Conservation (phyloP, 306 rosid species). For the Quercus aquifolioides region DNA sequence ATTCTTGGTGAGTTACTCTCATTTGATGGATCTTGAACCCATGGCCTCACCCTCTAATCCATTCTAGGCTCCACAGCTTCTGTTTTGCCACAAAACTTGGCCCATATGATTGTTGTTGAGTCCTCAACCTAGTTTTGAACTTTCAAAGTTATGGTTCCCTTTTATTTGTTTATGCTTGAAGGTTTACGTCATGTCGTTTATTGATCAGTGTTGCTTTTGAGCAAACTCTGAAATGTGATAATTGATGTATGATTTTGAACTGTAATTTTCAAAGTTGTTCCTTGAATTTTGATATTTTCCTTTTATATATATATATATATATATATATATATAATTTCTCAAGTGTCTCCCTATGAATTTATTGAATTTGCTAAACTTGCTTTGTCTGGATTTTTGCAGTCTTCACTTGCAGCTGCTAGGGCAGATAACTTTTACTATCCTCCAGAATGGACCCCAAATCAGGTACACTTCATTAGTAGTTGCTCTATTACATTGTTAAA, state of each 20-base stretch:
- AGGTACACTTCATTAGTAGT: constrained; percentile 39
- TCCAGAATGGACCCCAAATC: constrained; percentile 91
- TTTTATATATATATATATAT: not conserved
- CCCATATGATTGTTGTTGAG: not conserved
- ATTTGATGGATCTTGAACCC: not conserved
- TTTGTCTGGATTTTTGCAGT: constrained; percentile 56
- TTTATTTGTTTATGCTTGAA: not conserved
- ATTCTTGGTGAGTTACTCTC: not conserved
- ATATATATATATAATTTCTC: not conserved
- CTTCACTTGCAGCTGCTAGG: constrained; percentile 92
- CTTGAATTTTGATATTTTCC: not conserved
- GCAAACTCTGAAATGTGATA: not conserved
- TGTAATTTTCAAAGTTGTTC: not conserved
- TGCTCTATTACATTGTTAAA: not conserved
- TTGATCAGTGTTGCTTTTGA: not conserved
- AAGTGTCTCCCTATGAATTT: not conserved
- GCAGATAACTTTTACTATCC: constrained; percentile 93
- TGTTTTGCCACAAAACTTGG: not conserved
- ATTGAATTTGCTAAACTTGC: constrained; percentile 23
- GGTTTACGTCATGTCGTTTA: not conserved
- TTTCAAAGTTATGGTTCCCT: not conserved
- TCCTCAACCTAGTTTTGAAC: not conserved
- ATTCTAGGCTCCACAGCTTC: not conserved
- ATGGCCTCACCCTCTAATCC: not conserved
- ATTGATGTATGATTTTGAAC: not conserved